Conservation (phyloP, 2,329 filamentous ascomycete species). For the Curvularia lunata region DNA sequence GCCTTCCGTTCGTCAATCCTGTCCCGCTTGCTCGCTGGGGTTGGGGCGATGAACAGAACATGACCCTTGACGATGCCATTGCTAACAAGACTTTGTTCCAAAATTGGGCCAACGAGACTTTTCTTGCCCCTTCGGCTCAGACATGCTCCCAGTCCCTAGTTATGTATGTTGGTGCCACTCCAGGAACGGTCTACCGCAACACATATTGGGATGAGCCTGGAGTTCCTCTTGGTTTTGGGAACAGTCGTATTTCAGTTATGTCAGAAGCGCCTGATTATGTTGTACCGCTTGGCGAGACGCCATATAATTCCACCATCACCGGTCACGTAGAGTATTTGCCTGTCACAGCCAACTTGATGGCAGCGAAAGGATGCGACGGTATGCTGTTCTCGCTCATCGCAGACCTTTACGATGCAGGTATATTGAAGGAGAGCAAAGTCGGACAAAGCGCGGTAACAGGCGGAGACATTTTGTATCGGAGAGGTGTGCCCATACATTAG, state of each 20-base stretch:
- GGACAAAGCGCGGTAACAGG: conserved; percentile 53
- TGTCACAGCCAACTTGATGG: conserved; percentile 64
- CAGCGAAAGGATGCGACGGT: conserved; percentile 66
- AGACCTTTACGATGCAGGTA: conserved; percentile 58
- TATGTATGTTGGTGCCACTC: conserved; percentile 54
- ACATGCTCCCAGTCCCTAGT: conserved; percentile 60
- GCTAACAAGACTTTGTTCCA: conserved; percentile 59
- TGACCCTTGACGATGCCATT: conserved; percentile 52
- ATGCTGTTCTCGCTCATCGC: conserved; percentile 62
- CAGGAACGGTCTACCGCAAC: conserved; percentile 55
- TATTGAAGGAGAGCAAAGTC: conserved; percentile 55
- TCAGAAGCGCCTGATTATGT: conserved; percentile 58
- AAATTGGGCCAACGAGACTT: conserved; percentile 56
- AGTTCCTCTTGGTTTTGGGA: conserved; percentile 57
- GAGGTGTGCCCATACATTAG: conserved; percentile 8
- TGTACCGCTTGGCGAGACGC: conserved; percentile 53
- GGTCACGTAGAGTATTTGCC: conserved; percentile 60
- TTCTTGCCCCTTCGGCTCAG: conserved; percentile 51
- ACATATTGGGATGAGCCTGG: conserved; percentile 52
- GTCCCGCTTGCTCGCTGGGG: conserved; percentile 57
- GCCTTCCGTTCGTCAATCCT: conserved; percentile 58
- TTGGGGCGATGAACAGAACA: conserved; percentile 52
- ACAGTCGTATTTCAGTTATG: conserved; percentile 57
- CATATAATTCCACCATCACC: conserved; percentile 58
- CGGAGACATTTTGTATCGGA: conserved; percentile 49